Conservation (phyloP, 768 basidiomycete genomes). For the Tulasnella sp. region DNA sequence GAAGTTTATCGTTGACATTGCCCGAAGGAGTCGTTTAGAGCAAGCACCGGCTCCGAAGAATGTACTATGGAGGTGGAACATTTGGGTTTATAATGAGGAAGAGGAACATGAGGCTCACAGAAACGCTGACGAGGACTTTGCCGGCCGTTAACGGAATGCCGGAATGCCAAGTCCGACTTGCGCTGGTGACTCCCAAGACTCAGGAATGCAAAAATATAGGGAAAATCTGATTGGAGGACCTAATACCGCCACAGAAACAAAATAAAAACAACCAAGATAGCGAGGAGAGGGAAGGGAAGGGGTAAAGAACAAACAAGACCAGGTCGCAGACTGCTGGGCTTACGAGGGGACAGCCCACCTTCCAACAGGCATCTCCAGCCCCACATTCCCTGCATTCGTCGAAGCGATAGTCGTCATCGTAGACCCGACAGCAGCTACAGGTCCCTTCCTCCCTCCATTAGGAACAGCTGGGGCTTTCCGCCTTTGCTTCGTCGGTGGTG, state of each 20-base stretch:
- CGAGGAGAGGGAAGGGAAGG: background rate
- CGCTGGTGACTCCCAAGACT: background rate
- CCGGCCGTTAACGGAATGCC: background rate
- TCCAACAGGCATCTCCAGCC: conserved; percentile 14
- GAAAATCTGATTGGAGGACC: background rate
- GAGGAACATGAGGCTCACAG: no score
- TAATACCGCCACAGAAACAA: background rate
- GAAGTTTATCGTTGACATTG: conserved; percentile 30
- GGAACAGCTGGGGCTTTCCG: conserved; percentile 23
- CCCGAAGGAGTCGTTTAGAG: no score
- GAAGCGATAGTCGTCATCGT: conserved; percentile 18
- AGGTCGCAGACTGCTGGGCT: background rate
- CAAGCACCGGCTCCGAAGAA: no score
- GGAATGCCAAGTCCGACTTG: background rate
- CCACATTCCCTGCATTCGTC: conserved; percentile 3
- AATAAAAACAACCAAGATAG: background rate
- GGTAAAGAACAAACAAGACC: background rate
- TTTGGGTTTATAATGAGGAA: no score
- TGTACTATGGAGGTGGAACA: no score
- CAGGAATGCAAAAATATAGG: background rate
- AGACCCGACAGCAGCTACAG: background rate
- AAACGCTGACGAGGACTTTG: background rate
- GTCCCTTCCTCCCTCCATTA: conserved; percentile 15
- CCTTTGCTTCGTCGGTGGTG: conserved; percentile 18
- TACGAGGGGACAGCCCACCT: conserved; percentile 15